Evolutionary conservation across 2,329 filamentous ascomycete genomes (phyloP).

Genomic region (Dothistroma pini): DNA sequence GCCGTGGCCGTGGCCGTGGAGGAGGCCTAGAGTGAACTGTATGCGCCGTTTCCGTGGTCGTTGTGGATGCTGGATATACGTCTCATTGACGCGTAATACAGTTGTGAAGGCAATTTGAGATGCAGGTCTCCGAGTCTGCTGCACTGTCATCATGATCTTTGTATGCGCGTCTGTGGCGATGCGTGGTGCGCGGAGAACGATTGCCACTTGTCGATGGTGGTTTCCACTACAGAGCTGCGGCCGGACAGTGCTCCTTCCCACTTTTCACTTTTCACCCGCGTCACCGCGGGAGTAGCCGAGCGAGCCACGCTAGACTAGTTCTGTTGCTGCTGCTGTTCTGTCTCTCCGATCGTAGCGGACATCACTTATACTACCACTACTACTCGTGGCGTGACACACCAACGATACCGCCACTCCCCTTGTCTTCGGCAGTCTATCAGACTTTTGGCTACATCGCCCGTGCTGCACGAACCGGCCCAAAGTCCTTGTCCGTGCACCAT

Average conservation of each 20-base stretch:
- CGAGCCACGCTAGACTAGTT: background rate
- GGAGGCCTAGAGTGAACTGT: too few species aligned
- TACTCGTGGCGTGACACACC: background rate
- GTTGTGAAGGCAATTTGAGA: background rate
- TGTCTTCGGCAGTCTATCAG: background rate
- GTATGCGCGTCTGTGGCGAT: too few species aligned
- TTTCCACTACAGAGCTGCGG: too few species aligned
- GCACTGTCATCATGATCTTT: too few species aligned
- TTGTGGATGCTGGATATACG: background rate
- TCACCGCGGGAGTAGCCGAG: too few species aligned
- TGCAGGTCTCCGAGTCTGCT: background rate
- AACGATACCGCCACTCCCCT: background rate
- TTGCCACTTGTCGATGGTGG: too few species aligned
- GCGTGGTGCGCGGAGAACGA: too few species aligned
- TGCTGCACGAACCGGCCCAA: background rate
- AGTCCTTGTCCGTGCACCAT: background rate
- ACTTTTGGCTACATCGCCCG: background rate
- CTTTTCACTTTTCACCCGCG: too few species aligned
- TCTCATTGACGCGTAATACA: background rate
- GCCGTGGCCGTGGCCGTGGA: too few species aligned
- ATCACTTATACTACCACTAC: background rate
- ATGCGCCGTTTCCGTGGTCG: background rate
- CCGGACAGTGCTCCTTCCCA: too few species aligned
- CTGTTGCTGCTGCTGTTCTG: background rate
- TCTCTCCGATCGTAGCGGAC: background rate